Base-by-base conservation (phyloP, 2,329 filamentous ascomycete species). In the Monascus ruber region DNA sequence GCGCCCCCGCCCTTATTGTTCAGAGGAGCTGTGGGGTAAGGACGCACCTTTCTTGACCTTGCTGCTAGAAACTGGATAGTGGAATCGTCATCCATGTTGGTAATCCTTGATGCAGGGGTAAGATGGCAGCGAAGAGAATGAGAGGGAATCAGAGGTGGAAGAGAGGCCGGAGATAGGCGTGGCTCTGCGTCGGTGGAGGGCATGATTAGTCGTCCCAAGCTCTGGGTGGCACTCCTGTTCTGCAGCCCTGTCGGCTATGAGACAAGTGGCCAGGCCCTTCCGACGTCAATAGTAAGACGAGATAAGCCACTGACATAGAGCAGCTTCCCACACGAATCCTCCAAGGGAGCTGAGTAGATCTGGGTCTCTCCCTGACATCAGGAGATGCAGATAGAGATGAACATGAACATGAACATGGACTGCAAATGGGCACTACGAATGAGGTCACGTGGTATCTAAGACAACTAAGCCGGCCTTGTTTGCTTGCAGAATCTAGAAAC, bases 41-140 rank as follows among this genome's bases (percentile, higher is more conserved):
- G 39, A 39, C 55, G 38, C 46, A 66, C 63, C 59, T 65, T 65
- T 50, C 55, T 52, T 29, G 56, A 58, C 50, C 59, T 53, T 46
- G 58, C 52, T 44, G 51, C 50, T 49, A 65, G 43, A 39, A 62
- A 55, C 44, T 62, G 56, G 37, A 62, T 49, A 42, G 54, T 56
- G 31, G 57, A 48, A 29, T 60, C 55, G 41, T 58, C 52, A 47
- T 51, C 63, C 63, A 65, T 66, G 43, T 46, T 24, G 7, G n/a
- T 9, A 7, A 26, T 10, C 4, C 26, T 28, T 10, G 24, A 27
- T 10, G 6, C 10, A 49, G 31, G 26, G 34, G 34, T 7, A 28
- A 29, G 4, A 24, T 4, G 33, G 25, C n/a, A 17, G 33, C 25
- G 17, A 6, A 8, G 24, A 2, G 24, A 34, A 11, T 10, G 28